A percentile compares a stretch with the other conserved stretches of the same genome.
phyloP scores from a whole-genome alignment of 345 rosid genomes.

The Corchorus capsularis region DNA sequence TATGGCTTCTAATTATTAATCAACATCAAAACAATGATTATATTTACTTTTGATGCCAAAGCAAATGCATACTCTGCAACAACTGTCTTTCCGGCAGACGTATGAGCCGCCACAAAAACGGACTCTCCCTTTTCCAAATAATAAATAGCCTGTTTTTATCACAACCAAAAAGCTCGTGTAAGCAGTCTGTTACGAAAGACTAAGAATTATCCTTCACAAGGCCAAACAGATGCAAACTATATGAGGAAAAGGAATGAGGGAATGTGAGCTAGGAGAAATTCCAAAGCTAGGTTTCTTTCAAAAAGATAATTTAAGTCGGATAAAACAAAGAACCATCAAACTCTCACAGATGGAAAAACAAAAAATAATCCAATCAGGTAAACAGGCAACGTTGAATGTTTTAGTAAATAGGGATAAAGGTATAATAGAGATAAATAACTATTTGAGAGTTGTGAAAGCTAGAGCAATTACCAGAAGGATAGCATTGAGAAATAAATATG shows the following conservation, averaged over 20 bases:
- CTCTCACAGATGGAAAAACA: slow-evolving; percentile 3
- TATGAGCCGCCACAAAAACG: slow-evolving; percentile 97
- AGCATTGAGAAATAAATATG: background rate
- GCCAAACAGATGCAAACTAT: slow-evolving; percentile 9
- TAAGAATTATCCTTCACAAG: background rate
- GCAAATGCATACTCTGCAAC: slow-evolving; percentile 99
- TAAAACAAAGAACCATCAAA: slow-evolving; percentile 8
- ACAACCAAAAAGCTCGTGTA: slow-evolving; percentile 1
- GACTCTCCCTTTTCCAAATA: slow-evolving; percentile 93
- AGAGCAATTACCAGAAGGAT: slow-evolving; percentile 10
- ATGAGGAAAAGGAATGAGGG: background rate
- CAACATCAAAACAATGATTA: slow-evolving; percentile 6
- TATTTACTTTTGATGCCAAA: slow-evolving; percentile 78
- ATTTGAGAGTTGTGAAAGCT: background rate
- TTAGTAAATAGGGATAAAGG: background rate
- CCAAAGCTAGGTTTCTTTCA: background rate
- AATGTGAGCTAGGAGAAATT: background rate
- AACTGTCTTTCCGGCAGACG: slow-evolving; percentile 98
- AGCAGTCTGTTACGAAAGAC: slow-evolving; percentile 6
- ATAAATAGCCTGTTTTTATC: slow-evolving; percentile 72
- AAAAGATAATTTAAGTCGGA: background rate
- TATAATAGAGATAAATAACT: background rate
- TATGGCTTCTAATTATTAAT: slow-evolving; percentile 8
- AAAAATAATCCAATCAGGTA: background rate
- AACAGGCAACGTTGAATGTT: background rate